A percentile compares a stretch with the other conserved stretches of the same genome.
Conservation (phyloP, 306 rosid genomes). For the Begonia masoniana region DNA sequence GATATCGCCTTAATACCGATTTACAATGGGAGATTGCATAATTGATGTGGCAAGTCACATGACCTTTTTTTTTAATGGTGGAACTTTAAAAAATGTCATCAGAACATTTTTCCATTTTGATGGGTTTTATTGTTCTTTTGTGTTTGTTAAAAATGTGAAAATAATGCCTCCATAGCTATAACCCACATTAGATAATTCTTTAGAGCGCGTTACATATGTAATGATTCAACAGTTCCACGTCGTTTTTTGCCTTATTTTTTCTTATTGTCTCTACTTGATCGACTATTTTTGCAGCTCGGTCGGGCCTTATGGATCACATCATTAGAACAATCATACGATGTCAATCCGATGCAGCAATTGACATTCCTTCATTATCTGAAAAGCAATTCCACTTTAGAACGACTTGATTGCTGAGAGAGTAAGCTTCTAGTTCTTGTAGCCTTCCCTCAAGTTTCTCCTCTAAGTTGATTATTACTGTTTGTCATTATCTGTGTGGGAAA, state of each 20-base stretch:
- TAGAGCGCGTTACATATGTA: no score
- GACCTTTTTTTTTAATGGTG: no score
- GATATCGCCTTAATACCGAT: background rate
- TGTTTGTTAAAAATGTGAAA: background rate
- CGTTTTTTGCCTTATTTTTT: no score
- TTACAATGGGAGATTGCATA: background rate
- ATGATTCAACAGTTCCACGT: no score
- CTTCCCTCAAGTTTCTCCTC: background rate
- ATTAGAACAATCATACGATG: slow-evolving; percentile 39
- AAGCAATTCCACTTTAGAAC: slow-evolving; percentile 57
- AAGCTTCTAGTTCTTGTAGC: background rate
- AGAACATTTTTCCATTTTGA: no score
- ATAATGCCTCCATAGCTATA: background rate
- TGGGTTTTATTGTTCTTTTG: no score
- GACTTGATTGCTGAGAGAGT: slow-evolving; percentile 82
- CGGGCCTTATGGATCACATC: slow-evolving; percentile 24
- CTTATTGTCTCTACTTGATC: background rate
- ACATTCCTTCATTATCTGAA: slow-evolving; percentile 39
- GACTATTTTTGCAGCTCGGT: slow-evolving; percentile 30
- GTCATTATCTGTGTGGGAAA: background rate
- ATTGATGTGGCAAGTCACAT: background rate
- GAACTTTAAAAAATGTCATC: no score
- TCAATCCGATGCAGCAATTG: slow-evolving; percentile 35
- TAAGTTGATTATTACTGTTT: background rate
- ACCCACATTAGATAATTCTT: no score